Base-by-base conservation (phyloP, 805 yeast genomes). In the Debaryomyces hansenii region DNA sequence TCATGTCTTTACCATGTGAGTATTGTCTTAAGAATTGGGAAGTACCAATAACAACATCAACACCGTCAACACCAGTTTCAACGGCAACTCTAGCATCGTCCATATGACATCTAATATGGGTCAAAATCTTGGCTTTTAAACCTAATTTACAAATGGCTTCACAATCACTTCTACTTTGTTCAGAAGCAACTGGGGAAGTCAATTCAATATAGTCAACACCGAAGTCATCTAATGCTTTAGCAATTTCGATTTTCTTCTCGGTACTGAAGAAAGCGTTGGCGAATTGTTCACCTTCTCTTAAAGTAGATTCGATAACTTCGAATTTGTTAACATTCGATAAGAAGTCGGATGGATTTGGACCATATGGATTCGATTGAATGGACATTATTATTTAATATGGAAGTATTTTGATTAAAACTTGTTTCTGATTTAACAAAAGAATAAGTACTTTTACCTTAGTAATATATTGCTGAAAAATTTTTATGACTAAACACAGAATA, bases 281-380 rank as follows among this genome's bases (percentile, higher is more conserved):
- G 54, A 79, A 79, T 60, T 79, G 84, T 62, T 79, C 84, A 58
- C 84, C 84, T 61, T 79, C 84, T 75, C 84, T 77, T 46, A 79
- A 68, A 18, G 84, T 79, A 24, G 82, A 75, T 57, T 79, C 84
- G 48, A 79, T 79, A 34, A 79, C 62, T 63, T 79, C 74, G 59
- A 79, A 79, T 56, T 70, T 71, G 50, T 69, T 65, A 21, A 79
- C 84, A 54, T 79, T 79, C 31, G 84, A 79, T 51, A 79, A 66
- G 52, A 65, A 78, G 64, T 79, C 84, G 49, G 79, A 68, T 18
- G 84, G 84, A 53, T 79, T 75, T 37, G 83, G 83, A 28, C 83
- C 83, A 55, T 79, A 79, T 39, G 84, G 84, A 59, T 79, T 79
- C 33, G 59, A 42, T 37, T 41, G 48, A 12, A 24, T 36, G 31